Base-by-base conservation (phyloP, 2,329 filamentous ascomycete species). In the Trichocomaceae sp. region DNA sequence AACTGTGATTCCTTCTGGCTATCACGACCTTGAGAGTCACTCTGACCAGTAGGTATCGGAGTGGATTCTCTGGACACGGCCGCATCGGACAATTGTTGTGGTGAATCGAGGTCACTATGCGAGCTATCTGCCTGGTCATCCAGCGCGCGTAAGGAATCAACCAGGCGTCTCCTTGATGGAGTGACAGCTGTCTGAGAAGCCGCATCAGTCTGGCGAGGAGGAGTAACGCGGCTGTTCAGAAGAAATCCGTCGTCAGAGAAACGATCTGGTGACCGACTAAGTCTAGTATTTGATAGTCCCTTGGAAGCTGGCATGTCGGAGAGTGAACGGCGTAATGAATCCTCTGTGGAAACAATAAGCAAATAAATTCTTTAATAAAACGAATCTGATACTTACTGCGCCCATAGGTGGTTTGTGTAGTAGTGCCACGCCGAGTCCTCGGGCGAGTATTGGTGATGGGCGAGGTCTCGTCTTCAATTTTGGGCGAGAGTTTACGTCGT, bases 91-190 rank as follows among this genome's bases (percentile, higher is more conserved):
- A 31, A 20, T 26, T 35, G 42, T 19, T 44, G 49, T 8, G 29
- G 37, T 15, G 37, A 23, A 6, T 55, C 47, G 31, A 26, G 54
- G 19, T 57, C 54, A 23, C 55, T 50, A 37, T 58, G 52, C 12
- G 50, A 33, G n/a, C 46, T 48, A 23, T 59, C 55, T 10, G 37
- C 42, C n/a, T 56, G 50, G 13, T 47, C 20, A 42, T 60, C 59
- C 19, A 57, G 56, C 3, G 58, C 50, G 46, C 62, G 61, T 39
- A 72, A 52, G 12, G 66, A 66, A 58, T 73, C 69, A 31, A 72
- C 62, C 33, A 73, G 55, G 50, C 70, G 67, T 54, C 60, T 68
- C 39, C 71, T 66, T 13, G 58, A 58, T 19, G 61, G 61, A n/a
- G 62, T 63, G 29, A 49, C 45, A 23, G 37, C 52, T 47, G 35